These are phyloP conservation scores for Nephelium lappaceum DNA, from an alignment of 345 rosid genomes.

Conservation along the genomic window DNA sequence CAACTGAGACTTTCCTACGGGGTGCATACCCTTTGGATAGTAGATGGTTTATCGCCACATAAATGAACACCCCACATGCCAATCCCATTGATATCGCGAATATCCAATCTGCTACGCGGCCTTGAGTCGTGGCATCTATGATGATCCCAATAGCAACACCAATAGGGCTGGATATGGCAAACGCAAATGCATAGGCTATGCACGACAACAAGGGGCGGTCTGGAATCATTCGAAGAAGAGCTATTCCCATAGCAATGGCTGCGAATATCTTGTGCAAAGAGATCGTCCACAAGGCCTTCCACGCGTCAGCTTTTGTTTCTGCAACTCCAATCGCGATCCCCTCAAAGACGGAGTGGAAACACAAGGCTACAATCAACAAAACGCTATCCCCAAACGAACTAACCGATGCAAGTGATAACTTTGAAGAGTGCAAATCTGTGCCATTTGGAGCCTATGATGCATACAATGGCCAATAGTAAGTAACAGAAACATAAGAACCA, in stretches of 20 bases:
- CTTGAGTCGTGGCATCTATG: conserved; percentile 72
- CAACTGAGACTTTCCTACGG: conserved; percentile 25
- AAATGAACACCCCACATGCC: conserved; percentile 80
- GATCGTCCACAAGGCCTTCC: conserved; percentile 84
- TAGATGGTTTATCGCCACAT: conserved; percentile 74
- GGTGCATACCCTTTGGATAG: conserved; percentile 62
- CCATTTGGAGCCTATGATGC: conserved; percentile 27
- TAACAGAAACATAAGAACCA: neutral
- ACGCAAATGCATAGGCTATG: conserved; percentile 64
- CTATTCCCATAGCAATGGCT: conserved; percentile 86
- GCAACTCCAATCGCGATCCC: conserved; percentile 85
- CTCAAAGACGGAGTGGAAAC: conserved; percentile 89
- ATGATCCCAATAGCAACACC: conserved; percentile 77
- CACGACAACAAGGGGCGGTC: conserved; percentile 63
- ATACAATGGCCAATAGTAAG: neutral
- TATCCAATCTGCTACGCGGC: conserved; percentile 75
- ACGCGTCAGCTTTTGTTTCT: conserved; percentile 60
- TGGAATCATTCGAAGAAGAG: conserved; percentile 75
- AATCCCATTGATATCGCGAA: conserved; percentile 75
- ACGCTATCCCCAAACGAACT: conserved; percentile 73
- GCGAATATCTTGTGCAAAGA: conserved; percentile 74
- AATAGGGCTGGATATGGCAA: conserved; percentile 76
- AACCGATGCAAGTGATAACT: conserved; percentile 20
- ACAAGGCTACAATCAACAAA: conserved; percentile 68
- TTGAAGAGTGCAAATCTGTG: conserved; percentile 15